Conservation (phyloP, 2,329 filamentous ascomycete species). For the Verticillium albo-atrum region DNA sequence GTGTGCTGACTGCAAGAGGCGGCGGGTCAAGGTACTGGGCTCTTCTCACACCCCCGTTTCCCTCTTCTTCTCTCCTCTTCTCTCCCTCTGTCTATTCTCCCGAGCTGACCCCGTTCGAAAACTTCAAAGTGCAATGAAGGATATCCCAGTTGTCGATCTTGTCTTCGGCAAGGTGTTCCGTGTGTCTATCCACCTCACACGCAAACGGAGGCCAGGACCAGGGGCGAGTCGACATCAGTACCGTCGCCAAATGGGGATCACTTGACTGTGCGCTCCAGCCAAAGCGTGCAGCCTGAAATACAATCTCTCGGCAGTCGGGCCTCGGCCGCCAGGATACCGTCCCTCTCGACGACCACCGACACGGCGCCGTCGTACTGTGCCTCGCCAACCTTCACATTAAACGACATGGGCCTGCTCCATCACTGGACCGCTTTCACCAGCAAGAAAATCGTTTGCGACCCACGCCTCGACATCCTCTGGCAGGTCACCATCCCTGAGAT, state of each 20-base stretch:
- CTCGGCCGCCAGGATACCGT: neutral
- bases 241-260: neutral
- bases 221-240: too few species aligned
- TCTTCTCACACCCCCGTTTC: neutral
- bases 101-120: neutral
- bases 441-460: neutral
- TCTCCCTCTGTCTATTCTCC: neutral
- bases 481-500: slow-evolving; percentile 7
- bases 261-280: too few species aligned
- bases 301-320: too few species aligned
- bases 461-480: slow-evolving; percentile 2
- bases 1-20: slow-evolving; percentile 9
- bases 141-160: slow-evolving; percentile 8
- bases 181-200: slow-evolving; percentile 5
- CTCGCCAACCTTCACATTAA: slow-evolving; percentile 1
- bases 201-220: neutral
- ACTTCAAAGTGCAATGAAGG: slow-evolving; percentile 9
- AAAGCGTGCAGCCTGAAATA: neutral
- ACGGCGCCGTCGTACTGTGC: neutral
- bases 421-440: slow-evolving; percentile 12
- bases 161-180: slow-evolving; percentile 2
- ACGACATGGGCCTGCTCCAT: slow-evolving; percentile 12
- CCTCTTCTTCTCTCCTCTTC: too few species aligned
- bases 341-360: neutral
- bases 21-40: slow-evolving; percentile 12